These are phyloP conservation scores for Picocystis salinarum DNA, from an alignment of 139 green algal species.

Conservation along the genomic window DNA sequence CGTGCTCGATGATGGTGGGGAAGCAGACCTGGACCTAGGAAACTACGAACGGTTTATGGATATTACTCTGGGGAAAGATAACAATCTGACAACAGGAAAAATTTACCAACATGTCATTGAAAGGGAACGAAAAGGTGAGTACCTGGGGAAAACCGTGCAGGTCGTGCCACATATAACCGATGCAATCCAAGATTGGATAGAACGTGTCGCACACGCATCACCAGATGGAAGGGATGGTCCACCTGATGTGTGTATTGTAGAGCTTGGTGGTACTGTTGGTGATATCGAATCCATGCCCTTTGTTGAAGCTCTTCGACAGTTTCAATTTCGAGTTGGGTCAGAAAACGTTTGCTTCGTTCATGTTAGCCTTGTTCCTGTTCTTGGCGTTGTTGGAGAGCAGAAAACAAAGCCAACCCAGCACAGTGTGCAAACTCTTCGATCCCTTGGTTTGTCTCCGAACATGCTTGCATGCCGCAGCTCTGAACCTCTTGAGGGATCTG, in stretches of 20 bases:
- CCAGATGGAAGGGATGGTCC: conserved; percentile 58
- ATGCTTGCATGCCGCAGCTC: conserved; percentile 70
- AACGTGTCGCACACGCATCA: conserved; percentile 73
- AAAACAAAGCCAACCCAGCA: conserved; percentile 99
- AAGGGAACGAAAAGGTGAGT: conserved; percentile 80
- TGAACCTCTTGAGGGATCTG: conserved; percentile 47
- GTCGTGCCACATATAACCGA: conserved; percentile 96
- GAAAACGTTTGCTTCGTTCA: conserved; percentile 79
- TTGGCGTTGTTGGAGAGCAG: conserved; percentile 94
- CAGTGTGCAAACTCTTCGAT: conserved; percentile 71
- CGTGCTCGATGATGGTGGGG: conserved; percentile 1
- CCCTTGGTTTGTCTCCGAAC: conserved; percentile 71
- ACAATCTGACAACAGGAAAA: conserved; percentile 98
- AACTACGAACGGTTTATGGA: conserved; percentile 99
- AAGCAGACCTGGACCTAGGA: conserved; percentile 87
- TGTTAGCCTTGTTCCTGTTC: conserved; percentile 85
- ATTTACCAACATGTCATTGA: conserved; percentile 87
- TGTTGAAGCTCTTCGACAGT: conserved; percentile 53
- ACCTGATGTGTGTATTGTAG: conserved; percentile 93
- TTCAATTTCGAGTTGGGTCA: conserved; percentile 56
- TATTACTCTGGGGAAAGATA: conserved; percentile 79
- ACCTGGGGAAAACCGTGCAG: conserved; percentile 96
- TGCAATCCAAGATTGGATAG: conserved; percentile 95
- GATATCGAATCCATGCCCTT: conserved; percentile 98
- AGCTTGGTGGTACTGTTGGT: conserved; percentile 93